phyloP scores from a whole-genome alignment of 306 rosid genomes.

The Arachis hypogaea region DNA sequence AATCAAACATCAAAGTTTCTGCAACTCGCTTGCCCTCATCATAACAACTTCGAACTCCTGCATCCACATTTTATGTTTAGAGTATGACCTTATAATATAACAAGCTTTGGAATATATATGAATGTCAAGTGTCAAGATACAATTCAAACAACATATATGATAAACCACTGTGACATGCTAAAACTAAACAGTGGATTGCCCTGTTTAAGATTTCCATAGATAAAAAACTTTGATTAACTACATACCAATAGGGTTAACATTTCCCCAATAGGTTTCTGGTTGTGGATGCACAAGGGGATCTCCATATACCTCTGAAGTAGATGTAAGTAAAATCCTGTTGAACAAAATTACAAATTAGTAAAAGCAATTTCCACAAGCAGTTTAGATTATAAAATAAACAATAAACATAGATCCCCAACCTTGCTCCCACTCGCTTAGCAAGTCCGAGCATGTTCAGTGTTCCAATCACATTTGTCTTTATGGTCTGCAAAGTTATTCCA shows the following conservation, averaged over 20 bases:
- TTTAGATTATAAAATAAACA: background rate
- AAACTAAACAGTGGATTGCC: background rate
- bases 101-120: conserved; percentile 6
- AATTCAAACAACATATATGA: conserved; percentile 22
- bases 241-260: conserved; percentile 94
- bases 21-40: conserved; percentile 99
- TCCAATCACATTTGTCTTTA: conserved; percentile 90
- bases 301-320: conserved; percentile 94
- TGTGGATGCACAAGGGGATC: conserved; percentile 96
- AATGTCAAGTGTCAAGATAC: background rate
- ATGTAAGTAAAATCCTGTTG: conserved; percentile 87
- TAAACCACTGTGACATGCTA: conserved; percentile 20
- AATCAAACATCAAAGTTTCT: conserved; percentile 95
- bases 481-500: conserved; percentile 63
- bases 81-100: conserved; percentile 11
- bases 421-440: conserved; percentile 97
- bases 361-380: conserved; percentile 21
- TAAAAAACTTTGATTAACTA: conserved; percentile 16
- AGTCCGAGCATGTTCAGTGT: conserved; percentile 96
- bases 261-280: conserved; percentile 90
- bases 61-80: conserved; percentile 26
- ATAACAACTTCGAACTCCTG: conserved; percentile 96
- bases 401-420: conserved; percentile 45
- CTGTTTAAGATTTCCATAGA: conserved; percentile 9
- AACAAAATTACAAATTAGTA: conserved; percentile 33